These are phyloP conservation scores for Dispira parvispora DNA, from an alignment of 192 early-diverging fungal genomes.

Conservation along the genomic window DNA sequence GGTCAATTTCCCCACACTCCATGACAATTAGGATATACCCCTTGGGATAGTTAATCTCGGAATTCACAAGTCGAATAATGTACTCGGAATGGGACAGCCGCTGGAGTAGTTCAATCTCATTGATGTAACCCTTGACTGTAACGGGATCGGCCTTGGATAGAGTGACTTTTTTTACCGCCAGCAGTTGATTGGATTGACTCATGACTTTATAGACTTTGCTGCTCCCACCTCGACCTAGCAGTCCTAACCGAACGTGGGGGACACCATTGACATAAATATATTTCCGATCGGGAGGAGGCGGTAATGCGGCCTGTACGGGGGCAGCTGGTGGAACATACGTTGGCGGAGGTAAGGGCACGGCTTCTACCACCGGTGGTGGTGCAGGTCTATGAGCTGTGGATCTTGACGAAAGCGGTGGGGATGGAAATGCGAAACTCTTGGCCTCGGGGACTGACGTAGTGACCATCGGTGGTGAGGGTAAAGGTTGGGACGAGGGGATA, in stretches of 20 bases:
- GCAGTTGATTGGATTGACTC: slow-evolving; percentile 38
- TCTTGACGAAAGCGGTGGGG: too few relatives aligned
- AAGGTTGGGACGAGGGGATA: too few relatives aligned
- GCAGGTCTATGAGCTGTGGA: not conserved
- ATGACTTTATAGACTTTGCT: slow-evolving; percentile 84
- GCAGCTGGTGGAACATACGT: not conserved
- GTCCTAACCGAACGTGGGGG: slow-evolving; percentile 27
- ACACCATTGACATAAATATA: slow-evolving; percentile 25
- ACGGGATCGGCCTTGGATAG: slow-evolving; percentile 44
- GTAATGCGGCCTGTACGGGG: not conserved
- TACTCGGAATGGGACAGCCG: slow-evolving; percentile 39
- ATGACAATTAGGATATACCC: slow-evolving; percentile 61
- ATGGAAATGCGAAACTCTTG: too few relatives aligned
- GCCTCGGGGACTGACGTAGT: too few relatives aligned
- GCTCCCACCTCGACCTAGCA: slow-evolving; percentile 71
- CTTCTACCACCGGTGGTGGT: not conserved
- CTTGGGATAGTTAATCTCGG: slow-evolving; percentile 45
- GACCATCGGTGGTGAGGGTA: too few relatives aligned
- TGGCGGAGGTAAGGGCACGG: not conserved
- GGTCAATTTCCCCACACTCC: slow-evolving; percentile 82
- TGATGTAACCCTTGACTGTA: slow-evolving; percentile 54
- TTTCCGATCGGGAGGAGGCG: slow-evolving; percentile 17
- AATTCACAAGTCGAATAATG: slow-evolving; percentile 69
- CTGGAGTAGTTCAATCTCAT: slow-evolving; percentile 67
- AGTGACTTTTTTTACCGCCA: slow-evolving; percentile 73